Base-by-base conservation (phyloP, 345 rosid species). In the Populus tremula region DNA sequence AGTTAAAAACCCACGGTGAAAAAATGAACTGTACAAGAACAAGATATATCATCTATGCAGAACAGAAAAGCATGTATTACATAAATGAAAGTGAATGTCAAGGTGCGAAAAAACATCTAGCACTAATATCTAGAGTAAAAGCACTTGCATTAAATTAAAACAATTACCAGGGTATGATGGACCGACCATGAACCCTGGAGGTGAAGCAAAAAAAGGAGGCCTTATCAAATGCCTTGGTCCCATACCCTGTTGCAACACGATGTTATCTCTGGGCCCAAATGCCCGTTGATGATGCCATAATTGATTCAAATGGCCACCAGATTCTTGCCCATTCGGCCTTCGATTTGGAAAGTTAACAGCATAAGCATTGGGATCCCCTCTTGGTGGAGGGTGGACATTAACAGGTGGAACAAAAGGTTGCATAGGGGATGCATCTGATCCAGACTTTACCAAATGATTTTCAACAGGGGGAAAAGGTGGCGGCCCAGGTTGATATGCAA, bases 161-260 rank as follows among this genome's bases (percentile, higher is more conserved):
- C 54, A 33, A 77, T 89, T 91, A 96, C 99, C 98, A 23, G 90
- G 91, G 80, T 88, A 88, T 78, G 86, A 77, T 67, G 98, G 94
- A 81, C 90, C 93, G 74, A 89, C 85, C 86, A 92, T 79, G 88
- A 86, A 91, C 54, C 94, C 90, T 10, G 94, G 97, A 79, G 86
- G 82, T 39, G 94, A 91, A 79, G 89, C 86, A 82, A 87, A 84
- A 76, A 74, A 91, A 11, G 91, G 90, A 56, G 88, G 83, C 85
- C 97, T 89, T 61, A 80, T 53, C 78, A 91, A 81, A 76, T 88
- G 82, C 84, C 97, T 88, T 3, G 95, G 91, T 80, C 94, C 97
- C 49, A 87, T 77, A 53, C 89, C 87, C 62, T 78, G 94, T 41
- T 89, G 97, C 87, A 89, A 77, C 49, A 88, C 84, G 75, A 91